Base-by-base conservation (phyloP, 228 moss, liverwort and hornwort genomes). In the Sphagnum magellanicum region DNA sequence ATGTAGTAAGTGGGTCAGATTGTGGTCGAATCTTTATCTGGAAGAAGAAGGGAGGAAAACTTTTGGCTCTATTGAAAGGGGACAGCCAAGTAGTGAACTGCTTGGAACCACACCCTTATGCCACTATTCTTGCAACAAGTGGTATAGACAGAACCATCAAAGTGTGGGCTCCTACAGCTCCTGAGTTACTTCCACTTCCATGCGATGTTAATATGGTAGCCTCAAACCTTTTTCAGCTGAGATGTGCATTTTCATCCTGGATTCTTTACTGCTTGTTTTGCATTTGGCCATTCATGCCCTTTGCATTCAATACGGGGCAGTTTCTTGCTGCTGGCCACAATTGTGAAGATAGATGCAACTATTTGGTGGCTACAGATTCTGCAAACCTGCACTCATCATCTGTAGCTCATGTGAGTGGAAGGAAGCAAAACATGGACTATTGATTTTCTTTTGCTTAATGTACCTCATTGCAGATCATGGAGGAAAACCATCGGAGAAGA, bases 1-100 rank as follows among this genome's bases (percentile, higher is more conserved):
- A 97, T 8, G 91, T 97, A 3, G 75, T 91, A 16, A 97, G 93
- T 70, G 97, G 97, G 59, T 97, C 93, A 53, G 93, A 97, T 64
- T 97, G 97, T 73, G 97, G 97, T 32, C 70, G 88, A 67, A 84
- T 96, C 14, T 96, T 84, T 66, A 87, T 97, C 16, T 97, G 97
- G 97, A 93, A 75, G 75, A 97, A 97, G 80, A 88, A 63, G 67
- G 93, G 83, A 10, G 93, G 88, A 12, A 68, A 70, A 7, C 81
- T 97, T 46, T 79, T 97, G 64, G 79, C 82, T 46, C 70, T 93
- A 82, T 79, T 93, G 79, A 75, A 13, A 52, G 97, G 97, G 60
- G 97, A 97, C 60, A 73, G 79, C 10, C 68, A 82, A 6, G 87
- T 97, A 5, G 93, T 97, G 63, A 97, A 97, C 55, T 97, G 97